Base-by-base conservation (phyloP, 306 rosid genomes). In the Citrullus amarus region DNA sequence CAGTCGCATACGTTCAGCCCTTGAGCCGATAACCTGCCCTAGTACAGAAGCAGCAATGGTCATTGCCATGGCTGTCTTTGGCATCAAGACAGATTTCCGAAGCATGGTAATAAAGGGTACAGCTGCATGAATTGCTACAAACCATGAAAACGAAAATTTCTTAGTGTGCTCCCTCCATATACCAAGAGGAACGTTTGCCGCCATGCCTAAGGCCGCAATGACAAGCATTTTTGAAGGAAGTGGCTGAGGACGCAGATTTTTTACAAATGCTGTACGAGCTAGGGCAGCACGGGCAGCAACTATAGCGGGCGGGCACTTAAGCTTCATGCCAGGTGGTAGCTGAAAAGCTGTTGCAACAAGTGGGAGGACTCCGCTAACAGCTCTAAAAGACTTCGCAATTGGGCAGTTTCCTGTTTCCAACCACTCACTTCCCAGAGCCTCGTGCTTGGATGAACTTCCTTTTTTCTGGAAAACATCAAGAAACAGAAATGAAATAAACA, bases 211-310 rank as follows among this genome's bases (percentile, higher is more conserved):
- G 25, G 91, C 96, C 5, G 94, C 96, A 81, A 91, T 89, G 36
- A 77, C 92, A n/a, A 93, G 90, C 91, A 93, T 81, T 88, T 93
- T 93, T 38, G 86, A 85, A 81, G 96, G 96, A 78, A 91, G 92
- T 41, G 96, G 96, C 82, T 91, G 97, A 8, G 96, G 97, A 5
- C 93, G 94, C 83, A 93, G 66, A 82, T 86, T 89, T 83, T 91
- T 93, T 11, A 91, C 94, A 20, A 91, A 79, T 34, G 92, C 85
- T 1, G 97, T 93, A 39, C 91, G 91, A 28, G 96, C 90, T 8
- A 93, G 96, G 83, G 97, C 90, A 16, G 97, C 97, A 84, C 97
- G 87, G 16, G 97, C 97, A 25, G 94, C 92, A 82, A 93, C 90
- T 58, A 93, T 82, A 28, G 97, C 91, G 15, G 94, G 88, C 1